Base-by-base conservation (phyloP, 2,329 filamentous ascomycete genomes). In the Basipetospora chlamydospora region DNA sequence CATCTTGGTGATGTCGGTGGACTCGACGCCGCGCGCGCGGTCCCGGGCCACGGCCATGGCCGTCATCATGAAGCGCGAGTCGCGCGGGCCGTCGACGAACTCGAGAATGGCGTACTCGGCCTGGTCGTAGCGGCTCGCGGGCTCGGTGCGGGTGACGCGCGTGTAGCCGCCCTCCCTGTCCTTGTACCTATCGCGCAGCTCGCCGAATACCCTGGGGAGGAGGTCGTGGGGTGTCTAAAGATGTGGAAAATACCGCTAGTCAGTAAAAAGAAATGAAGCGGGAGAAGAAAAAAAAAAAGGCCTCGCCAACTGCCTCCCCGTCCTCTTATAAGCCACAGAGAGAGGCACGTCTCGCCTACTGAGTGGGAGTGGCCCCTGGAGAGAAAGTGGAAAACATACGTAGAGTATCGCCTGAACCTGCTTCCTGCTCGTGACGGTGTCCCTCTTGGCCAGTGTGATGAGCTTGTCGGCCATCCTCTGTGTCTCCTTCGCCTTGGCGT, bases 401-500 rank as follows among this genome's bases (percentile, higher is more conserved):
- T 77, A 96, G 55, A 98, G 79, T 49, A 87, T 86, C 26, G 72
- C 73, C 49, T 79, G 64, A n/a, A 86, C 88, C 46, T 72, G 73
- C 53, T 76, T 69, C 55, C 73, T 70, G 42, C 79, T 80, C 15
- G 84, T 82, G 51, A 86, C 79, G 28, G 88, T 93, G 57, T 95
- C 85, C 62, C 78, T 81, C 71, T 96, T 98, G 15, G 83, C 88
- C 48, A 94, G 59, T 4, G 87, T 95, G 50, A 98, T 87, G 46
- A 96, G 67, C 66, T 93, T 92, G 55, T 98, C 90, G 6, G 87
- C 90, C 47, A 96, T 58, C 29, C 83, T 73, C 62, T 98, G 90
- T 15, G 90, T 83, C 64, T 98, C 90, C 62, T 96, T 98, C 33
- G 90, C 90, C 63, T 96, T 96, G 56, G 80, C 78, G 70, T 82